Percentiles rank a stretch among this genome's conserved stretches.
Conservation (phyloP, 768 basidiomycete species). For the Leccinum obscurum region DNA sequence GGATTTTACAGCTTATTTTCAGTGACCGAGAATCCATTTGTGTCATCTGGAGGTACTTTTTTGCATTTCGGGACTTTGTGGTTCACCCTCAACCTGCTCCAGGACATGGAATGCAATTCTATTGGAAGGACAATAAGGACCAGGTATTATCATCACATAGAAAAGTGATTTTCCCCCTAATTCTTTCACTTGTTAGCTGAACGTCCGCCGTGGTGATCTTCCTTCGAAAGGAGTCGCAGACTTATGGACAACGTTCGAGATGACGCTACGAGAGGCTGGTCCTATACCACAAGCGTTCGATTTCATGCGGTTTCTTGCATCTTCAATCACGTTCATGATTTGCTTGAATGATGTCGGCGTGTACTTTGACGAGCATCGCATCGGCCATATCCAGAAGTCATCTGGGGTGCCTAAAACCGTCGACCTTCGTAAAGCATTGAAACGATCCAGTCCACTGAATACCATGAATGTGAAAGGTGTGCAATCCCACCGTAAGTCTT, state of each 20-base stretch:
- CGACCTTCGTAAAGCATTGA: slow-evolving; percentile 56
- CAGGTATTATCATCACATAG: slow-evolving; percentile 46
- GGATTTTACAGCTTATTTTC: slow-evolving; percentile 83
- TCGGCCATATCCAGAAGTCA: slow-evolving; percentile 66
- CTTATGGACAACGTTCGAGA: slow-evolving; percentile 87
- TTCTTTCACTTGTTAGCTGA: slow-evolving; percentile 49
- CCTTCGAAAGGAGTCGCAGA: slow-evolving; percentile 39
- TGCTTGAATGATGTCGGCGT: slow-evolving; percentile 75
- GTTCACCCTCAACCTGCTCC: slow-evolving; percentile 9
- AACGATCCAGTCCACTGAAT: slow-evolving; percentile 50
- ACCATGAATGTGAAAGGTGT: slow-evolving; percentile 72
- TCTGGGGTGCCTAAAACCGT: slow-evolving; percentile 51
- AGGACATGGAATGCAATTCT: slow-evolving; percentile 94
- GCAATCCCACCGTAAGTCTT: slow-evolving; percentile 56
- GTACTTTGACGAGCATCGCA: slow-evolving; percentile 75
- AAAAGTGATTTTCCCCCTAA: background rate
- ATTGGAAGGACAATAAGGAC: slow-evolving; percentile 93
- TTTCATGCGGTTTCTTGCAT: slow-evolving; percentile 84
- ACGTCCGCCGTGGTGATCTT: slow-evolving; percentile 75
- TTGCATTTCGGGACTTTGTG: background rate
- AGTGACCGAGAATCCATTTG: slow-evolving; percentile 80
- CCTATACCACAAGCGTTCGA: slow-evolving; percentile 85
- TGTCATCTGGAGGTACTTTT: slow-evolving; percentile 69
- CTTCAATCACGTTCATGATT: slow-evolving; percentile 92
- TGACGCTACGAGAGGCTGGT: slow-evolving; percentile 78